These are phyloP conservation scores for Boletus holoroseus DNA, from an alignment of 1,284 basidiomycete genomes.

Conservation along the genomic window DNA sequence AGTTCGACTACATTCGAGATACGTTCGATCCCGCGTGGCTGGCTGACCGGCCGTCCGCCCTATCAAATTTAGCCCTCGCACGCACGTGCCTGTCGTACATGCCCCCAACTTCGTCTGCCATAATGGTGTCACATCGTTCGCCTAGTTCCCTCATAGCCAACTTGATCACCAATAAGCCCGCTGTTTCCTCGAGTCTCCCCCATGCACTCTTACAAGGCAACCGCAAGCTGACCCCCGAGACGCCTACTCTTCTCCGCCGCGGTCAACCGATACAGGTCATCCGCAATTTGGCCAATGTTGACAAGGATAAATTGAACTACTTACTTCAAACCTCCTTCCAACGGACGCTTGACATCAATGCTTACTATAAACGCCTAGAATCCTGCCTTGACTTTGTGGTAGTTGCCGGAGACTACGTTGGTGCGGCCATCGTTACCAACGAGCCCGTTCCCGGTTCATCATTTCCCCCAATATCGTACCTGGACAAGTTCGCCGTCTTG, in stretches of 20 bases:
- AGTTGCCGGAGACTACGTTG: slow-evolving; percentile 93
- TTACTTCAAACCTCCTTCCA: slow-evolving; percentile 88
- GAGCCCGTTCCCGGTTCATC: slow-evolving; percentile 48
- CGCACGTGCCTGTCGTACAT: slow-evolving; percentile 87
- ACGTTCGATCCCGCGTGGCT: slow-evolving; percentile 83
- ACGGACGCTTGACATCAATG: slow-evolving; percentile 64
- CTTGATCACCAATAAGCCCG: slow-evolving; percentile 97
- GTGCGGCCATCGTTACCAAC: slow-evolving; percentile 91
- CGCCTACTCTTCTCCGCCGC: slow-evolving; percentile 88
- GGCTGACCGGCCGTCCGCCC: slow-evolving; percentile 76
- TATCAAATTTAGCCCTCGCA: slow-evolving; percentile 85
- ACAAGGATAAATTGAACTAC: slow-evolving; percentile 69
- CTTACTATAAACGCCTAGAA: slow-evolving; percentile 79
- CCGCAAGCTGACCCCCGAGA: slow-evolving; percentile 80
- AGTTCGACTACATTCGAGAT: slow-evolving; percentile 80
- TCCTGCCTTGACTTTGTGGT: slow-evolving; percentile 86
- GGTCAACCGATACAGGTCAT: slow-evolving; percentile 86
- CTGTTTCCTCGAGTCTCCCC: slow-evolving; percentile 90
- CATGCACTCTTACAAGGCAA: slow-evolving; percentile 86
- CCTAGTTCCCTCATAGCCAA: slow-evolving; percentile 94
- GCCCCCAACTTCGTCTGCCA: slow-evolving; percentile 88
- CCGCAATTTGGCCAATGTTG: slow-evolving; percentile 59
- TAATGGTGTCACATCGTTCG: slow-evolving; percentile 97
- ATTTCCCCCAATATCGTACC: slow-evolving; percentile 70
- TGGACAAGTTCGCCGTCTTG: slow-evolving; percentile 98